These are phyloP conservation scores for Alternaria sp. DNA, from an alignment of 2,329 filamentous ascomycete genomes.

Conservation along the genomic window DNA sequence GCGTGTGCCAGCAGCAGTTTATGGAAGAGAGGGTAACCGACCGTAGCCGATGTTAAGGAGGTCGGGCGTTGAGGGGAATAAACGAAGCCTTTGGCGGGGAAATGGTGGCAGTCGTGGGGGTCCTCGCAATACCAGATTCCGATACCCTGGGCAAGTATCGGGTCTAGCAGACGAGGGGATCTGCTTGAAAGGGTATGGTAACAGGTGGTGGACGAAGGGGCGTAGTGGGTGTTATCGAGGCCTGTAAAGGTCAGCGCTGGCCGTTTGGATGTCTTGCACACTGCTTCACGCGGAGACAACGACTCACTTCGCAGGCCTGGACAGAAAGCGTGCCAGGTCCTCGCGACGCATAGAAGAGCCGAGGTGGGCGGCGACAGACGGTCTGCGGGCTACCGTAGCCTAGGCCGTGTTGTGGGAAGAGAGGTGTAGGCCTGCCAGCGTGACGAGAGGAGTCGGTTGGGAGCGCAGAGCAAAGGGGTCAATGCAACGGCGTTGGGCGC, in stretches of 20 bases:
- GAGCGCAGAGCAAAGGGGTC: conserved; percentile 16
- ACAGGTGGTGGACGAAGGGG: conserved; percentile 37
- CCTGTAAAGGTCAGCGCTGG: conserved; percentile 53
- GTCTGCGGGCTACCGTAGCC: conserved; percentile 52
- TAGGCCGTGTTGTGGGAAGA: conserved; percentile 40
- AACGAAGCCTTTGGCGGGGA: conserved; percentile 82
- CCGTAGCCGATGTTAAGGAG: conserved; percentile 85
- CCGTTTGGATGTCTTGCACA: background rate
- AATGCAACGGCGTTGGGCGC: conserved; percentile 34
- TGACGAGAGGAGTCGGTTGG: conserved; percentile 33
- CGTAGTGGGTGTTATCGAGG: conserved; percentile 71
- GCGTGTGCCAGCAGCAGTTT: conserved; percentile 83
- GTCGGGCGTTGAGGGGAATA: conserved; percentile 81
- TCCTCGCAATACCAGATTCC: conserved; percentile 76
- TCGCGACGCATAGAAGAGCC: conserved; percentile 82
- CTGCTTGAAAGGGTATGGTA: conserved; percentile 57
- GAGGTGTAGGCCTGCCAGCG: conserved; percentile 44
- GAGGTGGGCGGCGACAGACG: conserved; percentile 27
- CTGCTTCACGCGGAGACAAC: conserved; percentile 13
- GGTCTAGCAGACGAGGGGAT: conserved; percentile 79
- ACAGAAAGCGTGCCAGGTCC: conserved; percentile 91
- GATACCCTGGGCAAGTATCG: conserved; percentile 86
- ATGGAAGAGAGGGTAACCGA: conserved; percentile 60
- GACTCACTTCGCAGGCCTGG: conserved; percentile 90
- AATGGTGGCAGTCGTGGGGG: conserved; percentile 78